These are phyloP conservation scores for Linum usitatissimum DNA, from an alignment of 345 rosid species.

Conservation along the genomic window DNA sequence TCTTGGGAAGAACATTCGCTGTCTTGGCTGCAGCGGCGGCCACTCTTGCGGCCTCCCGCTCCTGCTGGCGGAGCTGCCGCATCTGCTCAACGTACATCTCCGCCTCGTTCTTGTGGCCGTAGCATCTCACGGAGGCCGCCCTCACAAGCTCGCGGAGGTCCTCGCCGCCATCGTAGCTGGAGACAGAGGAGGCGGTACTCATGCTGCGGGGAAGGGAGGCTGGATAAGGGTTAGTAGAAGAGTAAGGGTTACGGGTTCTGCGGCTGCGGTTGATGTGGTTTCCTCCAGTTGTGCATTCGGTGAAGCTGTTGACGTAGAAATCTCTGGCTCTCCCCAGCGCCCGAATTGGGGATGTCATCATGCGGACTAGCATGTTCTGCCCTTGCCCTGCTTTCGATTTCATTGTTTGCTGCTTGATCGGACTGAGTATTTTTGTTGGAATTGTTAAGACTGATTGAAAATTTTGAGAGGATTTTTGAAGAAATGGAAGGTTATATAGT, in stretches of 20 bases:
- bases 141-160: constrained; percentile 56
- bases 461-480: no score
- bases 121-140: constrained; percentile 48
- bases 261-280: constrained; percentile 14
- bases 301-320: constrained; percentile 54
- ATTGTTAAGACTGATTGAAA: no score
- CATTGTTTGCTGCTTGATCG: constrained; percentile 14
- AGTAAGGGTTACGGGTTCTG: not conserved
- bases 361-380: constrained; percentile 37
- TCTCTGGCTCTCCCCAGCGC: constrained; percentile 55
- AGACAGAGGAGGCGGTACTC: constrained; percentile 29
- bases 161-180: constrained; percentile 24
- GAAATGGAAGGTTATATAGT: no score
- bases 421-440: no score
- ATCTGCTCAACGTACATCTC: constrained; percentile 33
- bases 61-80: constrained; percentile 3
- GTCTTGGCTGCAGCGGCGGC: not conserved
- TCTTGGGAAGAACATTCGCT: constrained; percentile 30
- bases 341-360: constrained; percentile 34
- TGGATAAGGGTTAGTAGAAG: not conserved
- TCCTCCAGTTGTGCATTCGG: constrained; percentile 27
- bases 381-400: constrained; percentile 17
- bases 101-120: constrained; percentile 44
- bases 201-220: constrained; percentile 42
- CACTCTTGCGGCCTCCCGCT: constrained; percentile 4